Evolutionary conservation across 2,329 filamentous ascomycete genomes (phyloP).

Genomic region (Sporothrix brasiliensis): DNA sequence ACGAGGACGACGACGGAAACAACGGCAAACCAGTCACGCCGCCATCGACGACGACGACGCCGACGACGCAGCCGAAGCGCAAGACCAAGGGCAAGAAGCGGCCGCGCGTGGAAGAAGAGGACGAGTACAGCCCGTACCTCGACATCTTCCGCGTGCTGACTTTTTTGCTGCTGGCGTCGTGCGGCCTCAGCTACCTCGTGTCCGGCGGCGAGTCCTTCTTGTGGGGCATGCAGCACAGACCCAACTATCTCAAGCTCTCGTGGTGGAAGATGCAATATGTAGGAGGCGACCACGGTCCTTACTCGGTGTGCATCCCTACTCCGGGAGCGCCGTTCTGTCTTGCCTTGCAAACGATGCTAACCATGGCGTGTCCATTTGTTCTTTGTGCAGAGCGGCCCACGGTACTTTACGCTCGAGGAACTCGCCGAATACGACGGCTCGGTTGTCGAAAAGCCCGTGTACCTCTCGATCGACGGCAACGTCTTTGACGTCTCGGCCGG

Average conservation of each 20-base stretch:
- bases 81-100: constrained; percentile 26
- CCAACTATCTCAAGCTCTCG: constrained; percentile 63
- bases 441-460: constrained; percentile 75
- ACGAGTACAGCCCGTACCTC: constrained; percentile 58
- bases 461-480: constrained; percentile 84
- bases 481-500: constrained; percentile 81
- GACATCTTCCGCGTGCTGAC: constrained; percentile 71
- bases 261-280: constrained; percentile 65
- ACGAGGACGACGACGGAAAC: constrained; percentile 17
- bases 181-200: constrained; percentile 74
- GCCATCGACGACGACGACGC: constrained; percentile 37
- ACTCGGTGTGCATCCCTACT: constrained; percentile 1
- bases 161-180: constrained; percentile 67
- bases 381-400: constrained; percentile 52
- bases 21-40: constrained; percentile 33
- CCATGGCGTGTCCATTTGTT: not conserved
- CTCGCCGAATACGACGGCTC: constrained; percentile 76
- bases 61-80: constrained; percentile 10
- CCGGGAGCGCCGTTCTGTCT: not conserved
- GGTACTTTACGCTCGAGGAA: constrained; percentile 73
- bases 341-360: not conserved
- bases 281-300: constrained; percentile 40
- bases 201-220: constrained; percentile 69
- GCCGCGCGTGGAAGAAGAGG: constrained; percentile 61
- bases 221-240: constrained; percentile 65